phyloP scores from a whole-genome alignment of 1,284 basidiomycete genomes.

The Ganoderma multipileum region DNA sequence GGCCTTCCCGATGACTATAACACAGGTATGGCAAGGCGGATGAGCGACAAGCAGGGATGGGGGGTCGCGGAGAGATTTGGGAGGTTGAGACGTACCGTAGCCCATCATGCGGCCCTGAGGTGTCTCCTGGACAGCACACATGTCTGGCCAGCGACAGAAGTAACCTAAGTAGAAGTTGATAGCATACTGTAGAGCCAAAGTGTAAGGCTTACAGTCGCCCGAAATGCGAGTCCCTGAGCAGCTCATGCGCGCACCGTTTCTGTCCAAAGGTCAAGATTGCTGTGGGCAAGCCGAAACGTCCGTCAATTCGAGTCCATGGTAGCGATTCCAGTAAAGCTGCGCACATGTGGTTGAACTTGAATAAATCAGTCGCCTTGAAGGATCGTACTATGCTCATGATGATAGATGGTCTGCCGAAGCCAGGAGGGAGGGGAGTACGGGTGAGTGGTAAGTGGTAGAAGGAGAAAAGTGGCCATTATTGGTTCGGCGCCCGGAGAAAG shows the following conservation, averaged over 20 bases:
- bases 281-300: conserved; percentile 39
- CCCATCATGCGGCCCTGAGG: conserved; percentile 86
- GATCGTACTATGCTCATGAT: conserved; percentile 84
- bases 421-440: background rate
- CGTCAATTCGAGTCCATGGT: background rate
- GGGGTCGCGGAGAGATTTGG: no score
- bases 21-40: background rate
- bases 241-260: conserved; percentile 71
- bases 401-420: background rate
- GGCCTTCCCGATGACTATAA: conserved; percentile 83
- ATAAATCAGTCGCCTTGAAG: conserved; percentile 87
- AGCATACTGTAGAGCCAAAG: conserved; percentile 63
- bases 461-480: background rate
- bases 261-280: conserved; percentile 93
- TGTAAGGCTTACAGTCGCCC: background rate
- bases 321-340: conserved; percentile 28
- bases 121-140: conserved; percentile 83
- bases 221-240: background rate
- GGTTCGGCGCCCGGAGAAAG: background rate
- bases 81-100: conserved; percentile 63
- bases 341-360: conserved; percentile 91
- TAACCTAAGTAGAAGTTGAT: conserved; percentile 89
- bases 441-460: background rate
- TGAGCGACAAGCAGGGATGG: background rate
- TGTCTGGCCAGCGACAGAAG: conserved; percentile 88